phyloP scores from a whole-genome alignment of 768 basidiomycete genomes.

The Lactarius tabidus region DNA sequence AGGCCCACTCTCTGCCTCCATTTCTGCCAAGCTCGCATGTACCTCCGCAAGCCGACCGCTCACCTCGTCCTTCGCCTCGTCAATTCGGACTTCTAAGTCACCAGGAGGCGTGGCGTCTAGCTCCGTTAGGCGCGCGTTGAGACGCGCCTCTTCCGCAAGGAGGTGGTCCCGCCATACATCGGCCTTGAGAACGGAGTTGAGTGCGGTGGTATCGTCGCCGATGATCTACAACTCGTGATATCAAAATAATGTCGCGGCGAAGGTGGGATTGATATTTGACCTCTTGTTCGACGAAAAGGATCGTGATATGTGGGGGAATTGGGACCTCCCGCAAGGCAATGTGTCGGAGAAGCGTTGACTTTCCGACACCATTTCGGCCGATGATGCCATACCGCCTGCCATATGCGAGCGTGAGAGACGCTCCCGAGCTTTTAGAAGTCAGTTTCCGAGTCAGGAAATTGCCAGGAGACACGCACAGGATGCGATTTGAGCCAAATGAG shows the following conservation, averaged over 20 bases:
- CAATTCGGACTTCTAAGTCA: slow-evolving; percentile 54
- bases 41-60: slow-evolving; percentile 81
- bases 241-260: neutral
- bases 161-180: slow-evolving; percentile 97
- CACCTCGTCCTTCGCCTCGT: slow-evolving; percentile 83
- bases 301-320: slow-evolving; percentile 91
- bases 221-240: slow-evolving; percentile 53
- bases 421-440: slow-evolving; percentile 57
- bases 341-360: slow-evolving; percentile 91
- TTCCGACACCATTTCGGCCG: slow-evolving; percentile 78
- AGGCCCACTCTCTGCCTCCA: slow-evolving; percentile 98
- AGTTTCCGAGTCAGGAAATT: slow-evolving; percentile 5
- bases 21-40: slow-evolving; percentile 87
- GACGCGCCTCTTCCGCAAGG: slow-evolving; percentile 71
- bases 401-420: slow-evolving; percentile 80
- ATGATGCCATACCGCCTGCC: slow-evolving; percentile 91
- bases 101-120: slow-evolving; percentile 58
- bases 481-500: slow-evolving; percentile 91
- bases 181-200: slow-evolving; percentile 97
- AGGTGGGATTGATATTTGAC: slow-evolving; percentile 38
- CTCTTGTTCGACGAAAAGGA: slow-evolving; percentile 98
- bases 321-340: slow-evolving; percentile 94
- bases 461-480: slow-evolving; percentile 52
- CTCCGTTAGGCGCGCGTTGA: slow-evolving; percentile 68
- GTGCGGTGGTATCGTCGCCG: slow-evolving; percentile 88